Conservation (phyloP, 148 eudicot genomes). For the Chenopodium formosanum region DNA sequence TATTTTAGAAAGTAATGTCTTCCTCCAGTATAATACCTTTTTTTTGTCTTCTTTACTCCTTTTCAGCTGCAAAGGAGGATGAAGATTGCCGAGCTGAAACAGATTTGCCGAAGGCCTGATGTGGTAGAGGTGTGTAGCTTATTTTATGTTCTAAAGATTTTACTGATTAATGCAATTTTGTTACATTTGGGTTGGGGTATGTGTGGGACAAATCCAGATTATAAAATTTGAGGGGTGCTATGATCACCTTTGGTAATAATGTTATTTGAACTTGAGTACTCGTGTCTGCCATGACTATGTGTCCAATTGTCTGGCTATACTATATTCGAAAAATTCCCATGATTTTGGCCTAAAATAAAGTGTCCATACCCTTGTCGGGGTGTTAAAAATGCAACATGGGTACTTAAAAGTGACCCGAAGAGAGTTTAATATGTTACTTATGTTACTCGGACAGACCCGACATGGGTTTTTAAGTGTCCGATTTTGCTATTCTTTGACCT, state of each 20-base stretch:
- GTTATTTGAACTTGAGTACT: neutral
- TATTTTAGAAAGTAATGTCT: neutral
- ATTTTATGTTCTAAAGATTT: neutral
- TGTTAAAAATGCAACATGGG: too few relatives aligned
- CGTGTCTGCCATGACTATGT: too few relatives aligned
- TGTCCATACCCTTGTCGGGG: too few relatives aligned
- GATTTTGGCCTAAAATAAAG: too few relatives aligned
- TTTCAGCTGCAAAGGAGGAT: constrained; percentile 87
- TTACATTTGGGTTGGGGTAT: neutral
- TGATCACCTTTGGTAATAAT: neutral
- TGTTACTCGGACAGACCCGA: too few relatives aligned
- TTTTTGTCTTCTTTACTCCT: neutral
- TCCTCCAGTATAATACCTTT: neutral
- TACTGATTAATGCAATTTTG: neutral
- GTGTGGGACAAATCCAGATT: neutral
- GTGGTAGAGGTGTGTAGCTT: constrained; percentile 80
- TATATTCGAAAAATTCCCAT: too few relatives aligned
- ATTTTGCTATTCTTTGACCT: too few relatives aligned
- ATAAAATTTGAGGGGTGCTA: neutral
- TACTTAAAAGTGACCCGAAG: too few relatives aligned
- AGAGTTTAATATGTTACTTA: too few relatives aligned
- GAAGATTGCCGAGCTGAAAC: constrained; percentile 95
- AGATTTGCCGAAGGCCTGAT: constrained; percentile 81
- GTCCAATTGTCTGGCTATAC: too few relatives aligned
- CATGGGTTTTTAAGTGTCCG: too few relatives aligned